phyloP scores from a whole-genome alignment of 805 yeast species.

The Saitoella complicata region DNA sequence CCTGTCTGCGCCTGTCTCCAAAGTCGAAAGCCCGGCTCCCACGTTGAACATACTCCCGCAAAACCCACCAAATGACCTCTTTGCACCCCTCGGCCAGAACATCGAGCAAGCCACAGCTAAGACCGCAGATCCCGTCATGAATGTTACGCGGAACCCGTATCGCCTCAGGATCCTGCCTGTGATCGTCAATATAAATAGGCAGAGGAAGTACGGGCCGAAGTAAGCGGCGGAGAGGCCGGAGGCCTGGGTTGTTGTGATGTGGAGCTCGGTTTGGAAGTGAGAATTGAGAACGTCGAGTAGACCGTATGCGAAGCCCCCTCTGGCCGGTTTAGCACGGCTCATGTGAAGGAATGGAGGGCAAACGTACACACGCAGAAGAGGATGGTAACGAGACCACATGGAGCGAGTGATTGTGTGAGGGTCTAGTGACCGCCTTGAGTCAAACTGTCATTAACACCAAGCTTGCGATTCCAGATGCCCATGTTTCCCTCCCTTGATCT shows the following conservation, averaged over 20 bases:
- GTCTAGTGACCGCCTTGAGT: not conserved
- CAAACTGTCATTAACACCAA: not conserved
- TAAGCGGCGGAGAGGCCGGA: conserved; percentile 3
- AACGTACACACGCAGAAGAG: not conserved
- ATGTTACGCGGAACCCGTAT: not conserved
- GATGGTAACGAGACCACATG: not conserved
- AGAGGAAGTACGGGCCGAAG: conserved; percentile 1
- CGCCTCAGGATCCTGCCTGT: not conserved
- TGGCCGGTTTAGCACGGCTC: too few species aligned
- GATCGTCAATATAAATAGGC: not conserved
- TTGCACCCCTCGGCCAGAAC: not conserved
- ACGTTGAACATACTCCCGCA: not conserved
- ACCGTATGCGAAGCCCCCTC: conserved; percentile 1
- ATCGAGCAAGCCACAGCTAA: not conserved
- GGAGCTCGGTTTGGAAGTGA: not conserved
- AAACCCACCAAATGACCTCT: conserved; percentile 1
- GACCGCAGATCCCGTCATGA: not conserved
- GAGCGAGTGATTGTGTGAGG: not conserved
- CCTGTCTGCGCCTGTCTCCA: not conserved
- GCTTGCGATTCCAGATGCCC: too few species aligned
- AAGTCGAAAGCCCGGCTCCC: conserved; percentile 1
- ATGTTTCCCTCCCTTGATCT: too few species aligned
- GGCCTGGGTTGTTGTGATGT: not conserved
- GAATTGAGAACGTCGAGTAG: conserved; percentile 2
- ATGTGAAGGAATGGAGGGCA: too few species aligned